A percentile compares a stretch with the other conserved stretches of the same genome.
Evolutionary conservation across 208 protist genomes (phyloP).

Genomic region (Crithidia brevicula): DNA sequence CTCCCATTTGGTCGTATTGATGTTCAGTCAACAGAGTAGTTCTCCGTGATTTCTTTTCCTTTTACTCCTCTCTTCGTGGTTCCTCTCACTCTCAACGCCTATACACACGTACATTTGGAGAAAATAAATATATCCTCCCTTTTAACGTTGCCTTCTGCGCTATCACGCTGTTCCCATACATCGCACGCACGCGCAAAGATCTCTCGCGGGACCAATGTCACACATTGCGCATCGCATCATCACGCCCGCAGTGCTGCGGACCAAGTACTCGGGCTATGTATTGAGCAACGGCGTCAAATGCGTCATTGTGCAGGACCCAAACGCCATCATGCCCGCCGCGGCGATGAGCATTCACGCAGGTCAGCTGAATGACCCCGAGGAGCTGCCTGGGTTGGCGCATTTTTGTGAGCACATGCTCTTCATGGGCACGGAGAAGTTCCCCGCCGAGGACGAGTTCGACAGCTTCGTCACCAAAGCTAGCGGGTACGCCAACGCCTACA

Average conservation of each 20-base stretch:
- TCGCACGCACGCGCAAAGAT: no score
- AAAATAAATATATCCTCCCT: no score
- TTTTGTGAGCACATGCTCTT: conserved; percentile 96
- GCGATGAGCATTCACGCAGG: conserved; percentile 83
- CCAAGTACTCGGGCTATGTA: conserved; percentile 55
- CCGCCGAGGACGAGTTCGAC: conserved; percentile 88
- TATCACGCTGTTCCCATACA: no score
- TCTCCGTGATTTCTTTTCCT: conserved; percentile 12
- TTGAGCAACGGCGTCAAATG: conserved; percentile 78
- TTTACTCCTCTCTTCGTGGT: conserved; percentile 6
- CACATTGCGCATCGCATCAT: conserved; percentile 41
- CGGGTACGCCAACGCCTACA: conserved; percentile 90
- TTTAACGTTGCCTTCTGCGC: no score
- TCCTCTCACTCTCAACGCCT: neutral
- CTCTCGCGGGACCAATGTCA: no score
- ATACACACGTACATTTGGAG: no score
- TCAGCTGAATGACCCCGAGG: conserved; percentile 64
- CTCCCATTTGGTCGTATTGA: no score
- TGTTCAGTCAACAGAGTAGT: no score
- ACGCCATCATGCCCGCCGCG: conserved; percentile 56
- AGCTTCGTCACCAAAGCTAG: conserved; percentile 70
- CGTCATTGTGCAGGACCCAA: conserved; percentile 75
- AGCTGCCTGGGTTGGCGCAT: conserved; percentile 86
- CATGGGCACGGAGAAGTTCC: conserved; percentile 93
- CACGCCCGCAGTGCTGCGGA: conserved; percentile 48